These are phyloP conservation scores for Clausena lansium DNA, from an alignment of 345 rosid genomes.

Conservation along the genomic window DNA sequence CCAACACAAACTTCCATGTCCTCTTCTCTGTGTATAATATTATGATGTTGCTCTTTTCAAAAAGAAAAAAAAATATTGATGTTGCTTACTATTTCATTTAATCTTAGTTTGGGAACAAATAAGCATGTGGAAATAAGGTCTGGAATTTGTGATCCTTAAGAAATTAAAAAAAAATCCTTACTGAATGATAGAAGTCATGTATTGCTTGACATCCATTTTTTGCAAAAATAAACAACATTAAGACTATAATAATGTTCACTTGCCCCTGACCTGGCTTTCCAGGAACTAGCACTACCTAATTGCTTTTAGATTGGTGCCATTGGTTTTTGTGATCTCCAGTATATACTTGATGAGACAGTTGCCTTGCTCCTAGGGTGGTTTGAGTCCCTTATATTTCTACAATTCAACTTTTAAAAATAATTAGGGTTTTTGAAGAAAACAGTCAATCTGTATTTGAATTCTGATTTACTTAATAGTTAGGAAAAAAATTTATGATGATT, in stretches of 20 bases:
- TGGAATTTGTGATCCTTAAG: not conserved
- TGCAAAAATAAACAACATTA: not conserved
- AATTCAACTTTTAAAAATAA: not conserved
- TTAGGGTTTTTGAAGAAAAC: not conserved
- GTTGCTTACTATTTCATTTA: not conserved
- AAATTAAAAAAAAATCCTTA: not conserved
- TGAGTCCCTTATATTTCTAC: no score
- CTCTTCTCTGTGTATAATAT: not conserved
- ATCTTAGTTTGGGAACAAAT: not conserved
- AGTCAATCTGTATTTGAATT: not conserved
- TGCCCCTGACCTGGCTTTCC: not conserved
- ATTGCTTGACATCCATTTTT: not conserved
- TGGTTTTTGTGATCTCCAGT: not conserved
- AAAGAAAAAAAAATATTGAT: no score
- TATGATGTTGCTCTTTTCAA: not conserved
- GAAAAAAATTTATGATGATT: not conserved
- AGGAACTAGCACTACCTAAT: not conserved
- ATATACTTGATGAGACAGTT: not conserved
- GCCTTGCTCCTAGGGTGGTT: no score
- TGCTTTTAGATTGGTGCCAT: not conserved
- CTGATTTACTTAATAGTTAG: not conserved
- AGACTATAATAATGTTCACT: not conserved
- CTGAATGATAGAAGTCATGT: not conserved
- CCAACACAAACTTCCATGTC: not conserved
- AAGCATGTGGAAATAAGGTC: not conserved